Percentiles rank a stretch among this genome's conserved stretches.
Conservation (phyloP, 1,139 yeast species). For the Sugiyamaella sp. region DNA sequence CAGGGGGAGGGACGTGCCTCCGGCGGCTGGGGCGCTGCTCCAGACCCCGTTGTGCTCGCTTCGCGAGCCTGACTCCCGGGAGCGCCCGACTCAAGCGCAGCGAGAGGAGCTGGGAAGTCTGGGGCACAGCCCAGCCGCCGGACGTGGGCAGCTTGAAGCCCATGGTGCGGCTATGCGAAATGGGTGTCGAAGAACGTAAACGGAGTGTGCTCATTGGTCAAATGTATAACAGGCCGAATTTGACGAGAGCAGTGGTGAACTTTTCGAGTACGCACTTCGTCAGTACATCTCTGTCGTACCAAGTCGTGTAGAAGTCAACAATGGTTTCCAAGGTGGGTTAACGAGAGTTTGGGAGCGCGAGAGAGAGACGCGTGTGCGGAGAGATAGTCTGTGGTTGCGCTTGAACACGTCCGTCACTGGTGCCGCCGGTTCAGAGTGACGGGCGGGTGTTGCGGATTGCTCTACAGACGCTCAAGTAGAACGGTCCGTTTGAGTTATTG, state of each 20-base stretch:
- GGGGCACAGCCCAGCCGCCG: neutral
- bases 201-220: constrained; percentile 12
- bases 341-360: neutral
- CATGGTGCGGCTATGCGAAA: too few relatives aligned
- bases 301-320: constrained; percentile 8
- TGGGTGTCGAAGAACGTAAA: constrained; percentile 1
- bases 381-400: too few relatives aligned
- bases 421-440: too few relatives aligned
- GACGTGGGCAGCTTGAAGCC: too few relatives aligned
- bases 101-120: neutral
- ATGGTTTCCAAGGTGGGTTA: constrained; percentile 28
- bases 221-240: constrained; percentile 10
- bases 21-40: neutral
- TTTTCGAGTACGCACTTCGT: neutral
- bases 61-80: neutral
- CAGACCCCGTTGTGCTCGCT: neutral
- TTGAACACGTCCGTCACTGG: too few relatives aligned
- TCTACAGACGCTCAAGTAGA: neutral
- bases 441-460: too few relatives aligned
- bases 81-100: too few relatives aligned
- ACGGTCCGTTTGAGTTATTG: neutral
- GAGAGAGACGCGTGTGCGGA: too few relatives aligned
- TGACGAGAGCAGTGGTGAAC: constrained; percentile 2
- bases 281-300: neutral
- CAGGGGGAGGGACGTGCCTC: neutral